phyloP scores from a whole-genome alignment of 371 early-diverging fungal species.

The Mucor lusitanicus region DNA sequence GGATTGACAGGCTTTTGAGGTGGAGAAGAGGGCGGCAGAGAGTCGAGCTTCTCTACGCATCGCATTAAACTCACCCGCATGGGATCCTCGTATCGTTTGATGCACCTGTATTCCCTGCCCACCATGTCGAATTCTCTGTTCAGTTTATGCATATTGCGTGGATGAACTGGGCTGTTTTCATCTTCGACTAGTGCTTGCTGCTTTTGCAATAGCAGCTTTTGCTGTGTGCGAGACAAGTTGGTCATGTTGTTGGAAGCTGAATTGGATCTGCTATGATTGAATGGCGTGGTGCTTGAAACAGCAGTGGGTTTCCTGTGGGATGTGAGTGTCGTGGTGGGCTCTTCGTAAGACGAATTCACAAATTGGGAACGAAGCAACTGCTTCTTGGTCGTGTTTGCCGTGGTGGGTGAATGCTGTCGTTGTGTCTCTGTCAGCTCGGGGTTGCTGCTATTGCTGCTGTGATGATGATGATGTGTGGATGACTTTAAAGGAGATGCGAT shows the following conservation, averaged over 20 bases:
- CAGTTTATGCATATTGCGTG: slow-evolving; percentile 51
- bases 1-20: not conserved
- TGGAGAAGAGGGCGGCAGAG: too few species aligned
- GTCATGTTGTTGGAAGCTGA: not conserved
- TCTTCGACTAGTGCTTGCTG: slow-evolving; percentile 54
- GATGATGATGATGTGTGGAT: not conserved
- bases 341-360: slow-evolving; percentile 6
- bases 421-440: not conserved
- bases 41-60: slow-evolving; percentile 15
- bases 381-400: not conserved
- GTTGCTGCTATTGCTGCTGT: not conserved
- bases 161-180: slow-evolving; percentile 48
- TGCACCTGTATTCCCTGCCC: slow-evolving; percentile 44
- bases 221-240: slow-evolving; percentile 52
- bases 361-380: slow-evolving; percentile 22
- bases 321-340: not conserved
- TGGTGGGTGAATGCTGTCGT: not conserved
- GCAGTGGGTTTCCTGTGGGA: not conserved
- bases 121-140: slow-evolving; percentile 53
- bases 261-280: not conserved
- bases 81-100: slow-evolving; percentile 41
- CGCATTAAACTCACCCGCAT: slow-evolving; percentile 40
- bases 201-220: slow-evolving; percentile 51
- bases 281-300: not conserved
- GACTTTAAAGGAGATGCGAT: not conserved